Evolutionary conservation across 306 rosid genomes (phyloP), one percentile per base, ranked within the genome.

Genomic region (Cucurbita maxima): DNA sequence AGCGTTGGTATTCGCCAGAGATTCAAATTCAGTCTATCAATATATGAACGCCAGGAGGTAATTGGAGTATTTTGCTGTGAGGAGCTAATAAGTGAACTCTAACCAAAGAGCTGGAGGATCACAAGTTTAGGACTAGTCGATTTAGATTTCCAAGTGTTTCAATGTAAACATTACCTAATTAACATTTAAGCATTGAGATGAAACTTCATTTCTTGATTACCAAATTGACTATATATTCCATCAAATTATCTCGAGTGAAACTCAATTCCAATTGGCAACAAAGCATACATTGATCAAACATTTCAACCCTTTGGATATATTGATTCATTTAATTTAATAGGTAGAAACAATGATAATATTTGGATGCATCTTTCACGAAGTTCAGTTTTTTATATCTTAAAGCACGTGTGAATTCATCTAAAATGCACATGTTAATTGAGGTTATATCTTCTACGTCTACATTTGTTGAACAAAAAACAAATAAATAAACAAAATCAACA

Each of bases 41-140:
- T 50, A 25, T 36, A 70, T 15, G 15, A 22, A 30, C 53, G 20
- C 44, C 34, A 45, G 74, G 58, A 30, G 22, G 15, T 47, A 70
- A 70, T 47, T 50, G 58, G 45, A 48, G 38, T 69, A 30, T 48
- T 70, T 70, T 48, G 4, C 14, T 25, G 44, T 70, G 58, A 19
- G 15, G 45, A 47, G 34, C 2, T 30, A 30, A 70, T 47, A 70
- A 70, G 74, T 70, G 74, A 70, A 25, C 74, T 69, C 45, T 44
- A 69, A 69, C 54, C 54, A 64, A 30, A 38, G 54, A 48, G 56
- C 43, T 69, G 74, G 74, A 69, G 73, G 8, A 25, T 7, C 74
- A 70, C 74, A 70, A 18, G 58, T 68, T 70, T 15, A 70, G 58
- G 53, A 19, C 19, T 68, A 68, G 57, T 47, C 12, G 43, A 25